A percentile compares a stretch with the other conserved stretches of the same genome.
Conservation (phyloP, 1,139 yeast species). For the Yamadazyma membranifaciens region DNA sequence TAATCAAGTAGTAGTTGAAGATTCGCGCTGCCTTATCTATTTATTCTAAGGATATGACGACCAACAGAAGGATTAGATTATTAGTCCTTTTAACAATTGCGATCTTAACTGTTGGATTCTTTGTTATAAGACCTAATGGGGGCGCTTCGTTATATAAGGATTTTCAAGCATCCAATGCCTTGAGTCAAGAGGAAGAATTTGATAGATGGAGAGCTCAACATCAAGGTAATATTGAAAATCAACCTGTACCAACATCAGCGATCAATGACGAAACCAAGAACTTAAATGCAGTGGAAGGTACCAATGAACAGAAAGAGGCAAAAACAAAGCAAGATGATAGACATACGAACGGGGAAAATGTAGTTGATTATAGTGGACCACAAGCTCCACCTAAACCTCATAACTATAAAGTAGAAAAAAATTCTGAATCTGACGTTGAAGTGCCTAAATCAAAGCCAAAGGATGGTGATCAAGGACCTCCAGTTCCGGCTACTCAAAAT, state of each 20-base stretch:
- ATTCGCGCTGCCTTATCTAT: not conserved
- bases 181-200: conserved; percentile 7
- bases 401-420: conserved; percentile 1
- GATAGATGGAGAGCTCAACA: conserved; percentile 10
- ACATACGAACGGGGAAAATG: not conserved
- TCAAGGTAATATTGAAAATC: conserved; percentile 3
- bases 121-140: not conserved
- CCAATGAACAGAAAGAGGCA: not conserved
- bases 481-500: not conserved
- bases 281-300: not conserved
- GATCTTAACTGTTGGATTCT: not conserved
- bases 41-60: not conserved
- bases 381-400: conserved; percentile 2
- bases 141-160: too few relatives aligned
- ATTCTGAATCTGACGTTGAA: too few relatives aligned
- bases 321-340: not conserved
- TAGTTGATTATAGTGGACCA: not conserved
- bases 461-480: not conserved
- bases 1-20: not conserved
- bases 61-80: conserved; percentile 1
- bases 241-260: not conserved
- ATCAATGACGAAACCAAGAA: conserved; percentile 1
- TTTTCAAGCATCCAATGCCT: not conserved
- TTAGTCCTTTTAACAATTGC: not conserved
- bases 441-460: not conserved